Evolutionary conservation across 306 rosid species (phyloP), one percentile per base, ranked within the genome.

Genomic region (Astragalus glycyphyllos): DNA sequence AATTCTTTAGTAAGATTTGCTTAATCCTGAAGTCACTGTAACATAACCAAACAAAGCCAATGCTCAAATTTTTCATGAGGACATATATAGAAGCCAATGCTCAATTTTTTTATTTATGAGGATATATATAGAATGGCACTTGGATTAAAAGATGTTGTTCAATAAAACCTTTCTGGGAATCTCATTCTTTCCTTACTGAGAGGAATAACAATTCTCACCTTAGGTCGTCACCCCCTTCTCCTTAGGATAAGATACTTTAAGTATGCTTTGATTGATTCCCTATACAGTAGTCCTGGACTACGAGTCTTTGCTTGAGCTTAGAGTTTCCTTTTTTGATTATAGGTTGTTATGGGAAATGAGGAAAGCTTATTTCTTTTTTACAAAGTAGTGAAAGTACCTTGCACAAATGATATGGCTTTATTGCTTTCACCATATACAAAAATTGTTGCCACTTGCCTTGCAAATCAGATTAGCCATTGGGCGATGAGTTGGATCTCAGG

Each of bases 1-100:
- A 64, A 79, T 67, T 74, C 16, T 63, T 58, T 35, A 54, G 75
- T 68, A 80, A 34, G 71, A 65, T 61, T 59, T 48, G 49, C 78
- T 65, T 79, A 61, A 69, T 73, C 32, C n/a, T 61, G 77, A 26
- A 47, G 15, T 12, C 12, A 55, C 32, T 17, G 55, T 78, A 67
- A 26, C 40, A 58, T 13, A 29, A 31, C 11, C 54, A 69, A 49
- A 66, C 16, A 57, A 54, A 48, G 13, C 68, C 68, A 77, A 55
- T 10, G 12, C 55, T 45, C 15, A 34, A 71, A 60, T 54, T 77
- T 77, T 11, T 11, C 8, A 72, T 35, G 51, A 57, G 68, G 31
- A 4, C 34, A 12, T 0, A 57, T 32, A 0, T 56, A 16, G 29
- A 8, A 67, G 13, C 68, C 68, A 77, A 55, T 10, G 12, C 55